Evolutionary conservation across 352 stramenopile genomes (phyloP).

Genomic region (Globisporangium irregulare): DNA sequence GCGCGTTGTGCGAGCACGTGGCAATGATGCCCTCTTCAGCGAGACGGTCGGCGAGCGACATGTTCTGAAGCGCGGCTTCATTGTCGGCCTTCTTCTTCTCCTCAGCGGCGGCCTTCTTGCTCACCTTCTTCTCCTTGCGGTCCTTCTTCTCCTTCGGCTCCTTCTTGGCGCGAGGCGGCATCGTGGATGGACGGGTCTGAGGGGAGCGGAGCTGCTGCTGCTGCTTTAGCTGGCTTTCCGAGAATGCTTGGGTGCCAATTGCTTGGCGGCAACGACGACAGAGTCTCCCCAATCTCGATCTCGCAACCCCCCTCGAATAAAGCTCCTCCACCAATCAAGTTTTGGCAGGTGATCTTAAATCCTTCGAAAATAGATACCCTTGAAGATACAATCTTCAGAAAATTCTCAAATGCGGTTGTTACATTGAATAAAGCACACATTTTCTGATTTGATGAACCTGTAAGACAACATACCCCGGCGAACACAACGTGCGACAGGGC

Average conservation of each 20-base stretch:
- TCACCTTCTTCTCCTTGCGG: constrained; percentile 76
- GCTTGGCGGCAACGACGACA: constrained; percentile 1
- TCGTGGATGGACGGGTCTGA: background rate
- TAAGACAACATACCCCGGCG: background rate
- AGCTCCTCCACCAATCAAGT: constrained; percentile 15
- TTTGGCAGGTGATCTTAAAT: background rate
- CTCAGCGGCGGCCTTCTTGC: constrained; percentile 68
- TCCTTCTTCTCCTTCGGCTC: constrained; percentile 70
- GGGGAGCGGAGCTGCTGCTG: background rate
- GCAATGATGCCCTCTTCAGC: constrained; percentile 94
- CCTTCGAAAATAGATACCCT: background rate
- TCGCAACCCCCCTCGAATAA: constrained; percentile 14
- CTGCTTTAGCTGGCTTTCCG: constrained; percentile 9
- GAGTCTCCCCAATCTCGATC: background rate
- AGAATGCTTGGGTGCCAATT: constrained; percentile 5
- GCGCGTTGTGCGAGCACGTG: constrained; percentile 94
- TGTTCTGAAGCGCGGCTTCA: constrained; percentile 57
- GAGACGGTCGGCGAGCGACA: constrained; percentile 87
- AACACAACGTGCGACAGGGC: background rate
- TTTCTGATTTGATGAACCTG: background rate
- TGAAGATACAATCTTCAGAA: constrained; percentile 5
- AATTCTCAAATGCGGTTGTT: background rate
- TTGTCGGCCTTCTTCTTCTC: constrained; percentile 77
- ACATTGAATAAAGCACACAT: too few species aligned
- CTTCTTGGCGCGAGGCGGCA: constrained; percentile 28